phyloP scores from a whole-genome alignment of 139 green algal species.

The Tetraselmis chui region DNA sequence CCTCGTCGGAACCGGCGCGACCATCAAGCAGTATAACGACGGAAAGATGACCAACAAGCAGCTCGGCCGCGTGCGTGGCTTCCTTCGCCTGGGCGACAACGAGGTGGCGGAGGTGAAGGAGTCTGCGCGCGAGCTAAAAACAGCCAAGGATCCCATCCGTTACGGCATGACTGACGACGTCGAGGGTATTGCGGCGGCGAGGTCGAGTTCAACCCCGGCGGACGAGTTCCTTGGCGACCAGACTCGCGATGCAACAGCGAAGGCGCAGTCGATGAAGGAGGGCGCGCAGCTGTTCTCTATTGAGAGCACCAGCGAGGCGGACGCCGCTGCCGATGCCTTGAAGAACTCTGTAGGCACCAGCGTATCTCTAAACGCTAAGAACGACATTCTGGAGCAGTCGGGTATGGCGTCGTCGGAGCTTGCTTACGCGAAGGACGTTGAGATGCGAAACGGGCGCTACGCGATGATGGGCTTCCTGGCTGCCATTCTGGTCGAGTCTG shows the following conservation, averaged over 20 bases:
- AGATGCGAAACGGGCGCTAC: slow-evolving; percentile 17
- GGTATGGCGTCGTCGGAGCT: slow-evolving; percentile 9
- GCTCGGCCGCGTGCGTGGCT: not conserved
- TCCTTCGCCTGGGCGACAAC: not conserved
- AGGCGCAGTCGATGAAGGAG: slow-evolving; percentile 6
- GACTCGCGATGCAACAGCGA: not conserved
- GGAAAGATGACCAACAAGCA: slow-evolving; percentile 33
- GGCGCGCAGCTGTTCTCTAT: not conserved
- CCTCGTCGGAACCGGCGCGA: slow-evolving; percentile 28
- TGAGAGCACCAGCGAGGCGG: slow-evolving; percentile 5
- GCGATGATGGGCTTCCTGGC: slow-evolving; percentile 63
- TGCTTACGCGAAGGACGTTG: slow-evolving; percentile 32
- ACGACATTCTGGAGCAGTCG: slow-evolving; percentile 24
- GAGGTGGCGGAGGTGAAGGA: not conserved
- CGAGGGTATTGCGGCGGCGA: slow-evolving; percentile 13
- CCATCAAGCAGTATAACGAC: slow-evolving; percentile 25
- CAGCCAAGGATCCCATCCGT: not conserved
- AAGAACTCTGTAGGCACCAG: slow-evolving; percentile 1
- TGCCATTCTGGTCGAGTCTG: slow-evolving; percentile 53
- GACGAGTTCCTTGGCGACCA: slow-evolving; percentile 23
- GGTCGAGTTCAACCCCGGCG: slow-evolving; percentile 17
- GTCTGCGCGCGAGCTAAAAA: not conserved
- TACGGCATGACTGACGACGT: slow-evolving; percentile 8
- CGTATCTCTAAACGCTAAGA: slow-evolving; percentile 18
- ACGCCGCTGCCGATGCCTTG: slow-evolving; percentile 8